A percentile compares a stretch with the other conserved stretches of the same genome.
Conservation (phyloP, 352 stramenopile genomes). For the Pythium biforme region DNA sequence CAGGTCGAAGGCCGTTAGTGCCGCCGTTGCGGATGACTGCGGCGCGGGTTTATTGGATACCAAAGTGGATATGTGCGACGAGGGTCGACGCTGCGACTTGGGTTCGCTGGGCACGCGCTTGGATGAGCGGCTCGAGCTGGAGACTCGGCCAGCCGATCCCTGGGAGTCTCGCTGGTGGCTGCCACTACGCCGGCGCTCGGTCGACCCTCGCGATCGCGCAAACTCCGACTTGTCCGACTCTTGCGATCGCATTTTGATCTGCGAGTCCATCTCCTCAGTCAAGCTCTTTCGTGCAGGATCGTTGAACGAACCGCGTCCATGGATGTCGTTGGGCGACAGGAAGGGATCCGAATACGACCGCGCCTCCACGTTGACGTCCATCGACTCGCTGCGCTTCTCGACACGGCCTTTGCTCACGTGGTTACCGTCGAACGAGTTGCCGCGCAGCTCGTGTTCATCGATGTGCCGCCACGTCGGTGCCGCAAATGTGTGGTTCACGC, state of each 20-base stretch:
- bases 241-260: slow-evolving; percentile 53
- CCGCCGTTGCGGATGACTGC: not conserved
- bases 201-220: slow-evolving; percentile 18
- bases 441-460: slow-evolving; percentile 20
- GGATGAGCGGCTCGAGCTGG: slow-evolving; percentile 24
- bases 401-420: slow-evolving; percentile 1
- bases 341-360: slow-evolving; percentile 69
- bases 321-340: slow-evolving; percentile 42
- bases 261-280: slow-evolving; percentile 35
- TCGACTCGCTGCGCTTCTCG: slow-evolving; percentile 23
- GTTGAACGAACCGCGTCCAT: slow-evolving; percentile 32
- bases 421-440: slow-evolving; percentile 33
- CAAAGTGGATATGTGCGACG: not conserved
- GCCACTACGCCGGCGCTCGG: slow-evolving; percentile 26
- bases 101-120: not conserved
- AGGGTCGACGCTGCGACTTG: not conserved
- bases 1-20: slow-evolving; percentile 12
- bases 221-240: slow-evolving; percentile 41
- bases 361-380: slow-evolving; percentile 35
- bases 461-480: slow-evolving; percentile 25
- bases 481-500: slow-evolving; percentile 24
- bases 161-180: slow-evolving; percentile 34
- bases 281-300: slow-evolving; percentile 29
- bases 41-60: not conserved
- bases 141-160: slow-evolving; percentile 12